Evolutionary conservation across 1,284 basidiomycete genomes (phyloP), one percentile per base, ranked within the genome.

Genomic region (Phenoliferia sp.): DNA sequence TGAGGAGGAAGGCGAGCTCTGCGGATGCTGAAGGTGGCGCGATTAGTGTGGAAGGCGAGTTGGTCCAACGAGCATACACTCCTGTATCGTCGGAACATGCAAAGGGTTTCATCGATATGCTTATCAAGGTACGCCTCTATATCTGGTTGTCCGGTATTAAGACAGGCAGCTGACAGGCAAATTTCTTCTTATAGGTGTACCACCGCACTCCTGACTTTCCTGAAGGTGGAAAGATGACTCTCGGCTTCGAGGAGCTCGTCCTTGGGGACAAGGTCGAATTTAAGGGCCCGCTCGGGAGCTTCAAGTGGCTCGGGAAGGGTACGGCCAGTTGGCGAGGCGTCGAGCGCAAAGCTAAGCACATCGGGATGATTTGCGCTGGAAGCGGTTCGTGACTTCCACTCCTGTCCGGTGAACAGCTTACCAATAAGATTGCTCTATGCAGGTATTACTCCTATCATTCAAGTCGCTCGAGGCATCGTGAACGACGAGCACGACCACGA

Each of bases 201-300:
- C 79, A 83, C 66, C 82, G 85, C 3, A 79, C 74, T 22, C 65
- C 72, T 0, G 71, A 73, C 28, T 83, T 79, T 66, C 83, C 82
- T 0, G 66, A 70, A 10, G 86, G 86, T 19, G 87, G 87, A 4
- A 83, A 82, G 69, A 87, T 87, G 85, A 83, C 85, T 1, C 80
- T 79, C 35, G 83, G 81, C 0, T 82, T 88, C 69, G 77, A 84
- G 59, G 80, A 82, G 68, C 81, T 88, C 3, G 67, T 76, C 12
- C 70, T 84, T 3, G 85, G 83, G 10, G 85, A 86, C 61, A 71
- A 55, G 3, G 77, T 87, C n/a, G 85, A 88, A 69, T 73, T 88
- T 61, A 88, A 87, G 74, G 87, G 87, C 0, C 87, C 87, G 0
- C 77, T 87, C 3, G 87, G 87, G 0, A 82, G 82, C 1, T 88